These are phyloP conservation scores for Scedosporium boydii DNA, from an alignment of 2,329 filamentous ascomycete species.

Conservation along the genomic window DNA sequence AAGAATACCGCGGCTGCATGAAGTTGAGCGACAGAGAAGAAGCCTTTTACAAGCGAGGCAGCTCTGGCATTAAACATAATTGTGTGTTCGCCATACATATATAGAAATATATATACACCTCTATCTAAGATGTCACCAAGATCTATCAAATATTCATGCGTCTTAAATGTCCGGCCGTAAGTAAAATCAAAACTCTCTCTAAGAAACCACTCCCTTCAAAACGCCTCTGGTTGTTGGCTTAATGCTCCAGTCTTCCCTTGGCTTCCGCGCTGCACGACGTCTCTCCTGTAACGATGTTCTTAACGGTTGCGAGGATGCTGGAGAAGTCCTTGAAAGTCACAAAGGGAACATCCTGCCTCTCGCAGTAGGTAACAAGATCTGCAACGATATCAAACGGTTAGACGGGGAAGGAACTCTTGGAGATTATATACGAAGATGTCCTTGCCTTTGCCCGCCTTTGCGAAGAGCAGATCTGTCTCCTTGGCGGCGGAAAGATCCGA, in stretches of 20 bases:
- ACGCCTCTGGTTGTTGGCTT: neutral
- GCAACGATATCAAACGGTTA: slow-evolving; percentile 9
- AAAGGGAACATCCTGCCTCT: slow-evolving; percentile 75
- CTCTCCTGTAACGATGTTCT: slow-evolving; percentile 68
- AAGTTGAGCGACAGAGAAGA: no score
- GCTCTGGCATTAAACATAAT: no score
- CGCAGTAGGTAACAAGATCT: slow-evolving; percentile 85
- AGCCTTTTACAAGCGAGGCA: no score
- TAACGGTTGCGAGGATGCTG: slow-evolving; percentile 65
- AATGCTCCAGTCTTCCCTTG: slow-evolving; percentile 2
- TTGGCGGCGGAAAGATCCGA: slow-evolving; percentile 85
- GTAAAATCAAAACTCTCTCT: neutral
- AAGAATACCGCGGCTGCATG: slow-evolving; percentile 12
- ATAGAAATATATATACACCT: neutral
- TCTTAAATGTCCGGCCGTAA: neutral
- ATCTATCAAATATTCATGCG: neutral
- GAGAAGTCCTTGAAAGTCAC: slow-evolving; percentile 80
- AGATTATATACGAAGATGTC: neutral
- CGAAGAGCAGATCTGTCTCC: slow-evolving; percentile 89
- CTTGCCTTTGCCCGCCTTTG: slow-evolving; percentile 71
- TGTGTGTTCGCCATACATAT: neutral
- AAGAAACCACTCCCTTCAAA: neutral
- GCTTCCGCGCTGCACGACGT: slow-evolving; percentile 49
- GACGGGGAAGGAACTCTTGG: neutral
- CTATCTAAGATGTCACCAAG: neutral